Percentiles rank a stretch among this genome's conserved stretches.
phyloP scores from a whole-genome alignment of 257 asterid genomes.

The Fraxinus cuspidata region DNA sequence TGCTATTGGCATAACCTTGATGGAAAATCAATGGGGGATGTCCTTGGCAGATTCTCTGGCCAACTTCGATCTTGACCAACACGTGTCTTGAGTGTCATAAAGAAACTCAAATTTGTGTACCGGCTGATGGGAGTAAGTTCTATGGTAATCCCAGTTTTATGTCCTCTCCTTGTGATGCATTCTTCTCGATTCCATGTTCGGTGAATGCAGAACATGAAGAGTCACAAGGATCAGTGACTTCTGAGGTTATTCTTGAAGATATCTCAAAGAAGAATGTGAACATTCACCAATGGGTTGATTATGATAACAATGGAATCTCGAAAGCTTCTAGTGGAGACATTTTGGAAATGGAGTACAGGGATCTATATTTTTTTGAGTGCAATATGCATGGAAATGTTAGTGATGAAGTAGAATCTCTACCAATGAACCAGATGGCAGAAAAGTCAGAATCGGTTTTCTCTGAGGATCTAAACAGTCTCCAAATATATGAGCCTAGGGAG shows the following conservation, averaged over 20 bases:
- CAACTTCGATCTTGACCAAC: constrained; percentile 29
- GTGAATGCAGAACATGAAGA: constrained; percentile 9
- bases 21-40: constrained; percentile 28
- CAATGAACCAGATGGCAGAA: background rate
- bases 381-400: background rate
- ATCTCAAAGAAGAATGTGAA: background rate
- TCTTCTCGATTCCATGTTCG: constrained; percentile 30
- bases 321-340: background rate
- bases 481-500: background rate
- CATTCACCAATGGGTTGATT: background rate
- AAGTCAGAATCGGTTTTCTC: background rate
- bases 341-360: background rate
- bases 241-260: background rate
- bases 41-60: constrained; percentile 25
- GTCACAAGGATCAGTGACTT: constrained; percentile 1
- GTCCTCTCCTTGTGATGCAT: constrained; percentile 25
- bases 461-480: background rate
- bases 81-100: constrained; percentile 12
- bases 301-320: background rate
- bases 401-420: background rate
- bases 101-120: constrained; percentile 24
- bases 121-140: constrained; percentile 26
- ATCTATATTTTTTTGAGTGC: background rate
- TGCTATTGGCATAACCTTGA: constrained; percentile 27
- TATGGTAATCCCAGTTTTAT: constrained; percentile 18